A percentile compares a stretch with the other conserved stretches of the same genome.
phyloP scores from a whole-genome alignment of 257 asterid genomes.

The Eustoma russellianum region DNA sequence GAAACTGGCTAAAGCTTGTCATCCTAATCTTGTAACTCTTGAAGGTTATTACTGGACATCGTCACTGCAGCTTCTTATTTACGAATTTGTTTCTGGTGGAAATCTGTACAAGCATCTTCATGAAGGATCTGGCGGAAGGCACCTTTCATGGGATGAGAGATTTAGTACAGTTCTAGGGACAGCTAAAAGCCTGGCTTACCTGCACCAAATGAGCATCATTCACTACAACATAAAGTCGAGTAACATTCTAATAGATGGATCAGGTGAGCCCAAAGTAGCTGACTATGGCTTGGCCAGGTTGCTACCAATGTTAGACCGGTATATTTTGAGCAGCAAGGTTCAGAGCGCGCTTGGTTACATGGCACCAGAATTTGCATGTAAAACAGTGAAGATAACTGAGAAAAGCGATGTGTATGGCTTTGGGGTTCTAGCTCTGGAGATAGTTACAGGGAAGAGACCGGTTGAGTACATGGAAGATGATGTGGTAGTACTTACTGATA shows the following conservation, averaged over 20 bases:
- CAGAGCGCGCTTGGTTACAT: conserved; percentile 74
- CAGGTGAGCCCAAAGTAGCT: conserved; percentile 52
- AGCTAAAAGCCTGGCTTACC: conserved; percentile 49
- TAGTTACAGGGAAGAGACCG: conserved; percentile 57
- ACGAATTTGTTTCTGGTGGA: conserved; percentile 49
- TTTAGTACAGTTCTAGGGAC: conserved; percentile 48
- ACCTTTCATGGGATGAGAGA: conserved; percentile 49
- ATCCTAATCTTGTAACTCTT: conserved; percentile 43
- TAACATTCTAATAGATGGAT: conserved; percentile 44
- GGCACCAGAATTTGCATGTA: conserved; percentile 71
- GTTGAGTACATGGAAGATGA: conserved; percentile 84
- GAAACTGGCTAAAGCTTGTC: conserved; percentile 39
- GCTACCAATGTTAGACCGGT: conserved; percentile 53
- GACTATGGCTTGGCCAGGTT: conserved; percentile 57
- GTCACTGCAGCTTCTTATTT: conserved; percentile 58
- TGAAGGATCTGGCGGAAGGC: conserved; percentile 30
- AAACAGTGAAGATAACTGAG: conserved; percentile 53
- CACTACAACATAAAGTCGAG: conserved; percentile 68
- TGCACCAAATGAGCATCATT: conserved; percentile 44
- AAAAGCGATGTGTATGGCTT: conserved; percentile 70
- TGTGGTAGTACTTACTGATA: conserved; percentile 56
- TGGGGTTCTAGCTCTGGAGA: conserved; percentile 52
- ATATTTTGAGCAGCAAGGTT: conserved; percentile 59
- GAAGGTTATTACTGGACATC: conserved; percentile 75
- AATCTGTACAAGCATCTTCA: conserved; percentile 51